These are phyloP conservation scores for Prunus yedoensis DNA, from an alignment of 331 rosid species.

Conservation along the genomic window DNA sequence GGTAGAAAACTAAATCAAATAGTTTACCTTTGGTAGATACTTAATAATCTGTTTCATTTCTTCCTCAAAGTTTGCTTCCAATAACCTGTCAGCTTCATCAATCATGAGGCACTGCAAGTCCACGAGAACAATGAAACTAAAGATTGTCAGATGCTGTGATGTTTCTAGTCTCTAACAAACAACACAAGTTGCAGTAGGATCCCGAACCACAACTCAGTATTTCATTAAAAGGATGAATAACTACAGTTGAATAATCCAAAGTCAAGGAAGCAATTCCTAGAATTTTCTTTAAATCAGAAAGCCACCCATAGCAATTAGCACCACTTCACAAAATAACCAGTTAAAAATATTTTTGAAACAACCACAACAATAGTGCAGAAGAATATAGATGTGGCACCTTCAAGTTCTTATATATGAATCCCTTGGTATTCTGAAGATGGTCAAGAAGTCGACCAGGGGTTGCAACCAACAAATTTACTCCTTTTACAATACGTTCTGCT, in stretches of 20 bases:
- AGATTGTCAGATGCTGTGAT: neutral
- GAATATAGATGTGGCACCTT: no score
- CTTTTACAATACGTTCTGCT: no score
- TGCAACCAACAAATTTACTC: no score
- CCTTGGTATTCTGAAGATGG: no score
- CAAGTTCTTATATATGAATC: no score
- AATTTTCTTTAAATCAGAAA: neutral
- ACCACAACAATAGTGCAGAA: no score
- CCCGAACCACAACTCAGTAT: neutral
- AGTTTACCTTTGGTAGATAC: constrained; percentile 79
- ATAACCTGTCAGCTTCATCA: constrained; percentile 95
- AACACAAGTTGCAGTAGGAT: constrained; percentile 3
- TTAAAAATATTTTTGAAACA: no score
- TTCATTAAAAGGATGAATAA: neutral
- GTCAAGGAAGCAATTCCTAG: neutral
- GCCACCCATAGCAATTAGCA: no score
- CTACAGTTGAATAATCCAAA: neutral
- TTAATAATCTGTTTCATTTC: constrained; percentile 90
- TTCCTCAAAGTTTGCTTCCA: constrained; percentile 95
- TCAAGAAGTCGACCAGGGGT: no score
- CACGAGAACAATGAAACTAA: constrained; percentile 14
- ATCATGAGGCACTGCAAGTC: constrained; percentile 78
- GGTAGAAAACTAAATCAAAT: neutral
- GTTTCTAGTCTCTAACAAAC: neutral
- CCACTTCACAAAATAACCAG: no score